Percentiles rank a stretch among this genome's conserved stretches.
Evolutionary conservation across 805 yeast species (phyloP).

Genomic region (Cyberlindnera xishuangbannaensis): DNA sequence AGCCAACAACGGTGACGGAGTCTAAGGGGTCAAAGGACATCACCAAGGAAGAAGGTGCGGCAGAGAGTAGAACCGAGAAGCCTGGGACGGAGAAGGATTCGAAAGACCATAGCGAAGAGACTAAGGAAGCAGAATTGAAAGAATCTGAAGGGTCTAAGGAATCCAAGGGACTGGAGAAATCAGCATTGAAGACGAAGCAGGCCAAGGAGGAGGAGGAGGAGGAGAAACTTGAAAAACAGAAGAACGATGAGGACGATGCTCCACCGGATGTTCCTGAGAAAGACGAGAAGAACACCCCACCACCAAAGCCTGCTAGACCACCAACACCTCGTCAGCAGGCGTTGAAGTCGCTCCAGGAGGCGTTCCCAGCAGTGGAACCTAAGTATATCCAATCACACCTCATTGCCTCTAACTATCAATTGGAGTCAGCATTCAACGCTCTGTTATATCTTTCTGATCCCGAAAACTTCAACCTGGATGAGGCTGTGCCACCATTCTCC

Average conservation of each 20-base stretch:
- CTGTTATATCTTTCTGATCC: conserved; percentile 77
- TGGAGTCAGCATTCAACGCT: conserved; percentile 88
- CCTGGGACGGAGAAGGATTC: conserved; percentile 4
- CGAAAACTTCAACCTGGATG: conserved; percentile 41
- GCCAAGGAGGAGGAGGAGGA: conserved; percentile 5
- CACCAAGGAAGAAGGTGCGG: conserved; percentile 7
- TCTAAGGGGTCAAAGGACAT: neutral
- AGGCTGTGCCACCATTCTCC: conserved; percentile 16
- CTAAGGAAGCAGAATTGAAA: conserved; percentile 3
- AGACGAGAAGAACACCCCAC: conserved; percentile 31
- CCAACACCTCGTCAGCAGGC: conserved; percentile 51
- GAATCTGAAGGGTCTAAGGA: too few species aligned
- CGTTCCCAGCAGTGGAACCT: conserved; percentile 77
- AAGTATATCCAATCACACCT: conserved; percentile 69
- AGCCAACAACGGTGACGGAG: conserved; percentile 3
- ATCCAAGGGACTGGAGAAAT: too few species aligned
- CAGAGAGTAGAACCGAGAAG: conserved; percentile 8
- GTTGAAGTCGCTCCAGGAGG: conserved; percentile 63
- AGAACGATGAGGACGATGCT: conserved; percentile 5
- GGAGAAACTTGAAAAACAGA: conserved; percentile 4
- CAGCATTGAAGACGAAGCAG: conserved; percentile 1
- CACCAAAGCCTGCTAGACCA: conserved; percentile 55
- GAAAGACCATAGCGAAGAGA: conserved; percentile 7
- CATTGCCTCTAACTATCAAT: conserved; percentile 76
- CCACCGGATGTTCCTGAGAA: conserved; percentile 8